A percentile compares a stretch with the other conserved stretches of the same genome.
phyloP scores from a whole-genome alignment of 1,284 basidiomycete species.

The Leccinum griseonigrum region DNA sequence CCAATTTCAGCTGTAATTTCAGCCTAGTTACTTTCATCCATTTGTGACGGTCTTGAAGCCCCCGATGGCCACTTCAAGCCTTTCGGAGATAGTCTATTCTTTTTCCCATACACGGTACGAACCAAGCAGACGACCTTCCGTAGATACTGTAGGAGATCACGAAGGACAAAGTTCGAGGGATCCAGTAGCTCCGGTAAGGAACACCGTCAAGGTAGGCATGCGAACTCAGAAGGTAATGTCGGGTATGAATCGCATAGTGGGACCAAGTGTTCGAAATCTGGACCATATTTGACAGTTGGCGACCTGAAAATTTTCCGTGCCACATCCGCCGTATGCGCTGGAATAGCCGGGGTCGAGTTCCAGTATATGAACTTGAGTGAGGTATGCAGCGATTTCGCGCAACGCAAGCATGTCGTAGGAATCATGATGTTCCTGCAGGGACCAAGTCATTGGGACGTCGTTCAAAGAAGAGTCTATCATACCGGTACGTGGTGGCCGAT shows the following conservation, averaged over 20 bases:
- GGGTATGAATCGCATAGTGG: constrained; percentile 63
- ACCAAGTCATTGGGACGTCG: constrained; percentile 61
- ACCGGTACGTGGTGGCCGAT: neutral
- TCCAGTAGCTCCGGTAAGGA: constrained; percentile 96
- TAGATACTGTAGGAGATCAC: constrained; percentile 74
- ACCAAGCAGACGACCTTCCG: constrained; percentile 91
- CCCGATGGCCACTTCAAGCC: constrained; percentile 85
- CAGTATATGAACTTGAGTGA: constrained; percentile 53
- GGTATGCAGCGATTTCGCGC: constrained; percentile 62
- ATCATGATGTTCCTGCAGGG: constrained; percentile 66
- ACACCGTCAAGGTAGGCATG: constrained; percentile 67
- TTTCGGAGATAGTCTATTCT: constrained; percentile 70
- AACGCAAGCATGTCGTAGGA: constrained; percentile 58
- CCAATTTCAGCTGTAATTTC: constrained; percentile 76
- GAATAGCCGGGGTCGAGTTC: constrained; percentile 23
- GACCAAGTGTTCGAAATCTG: constrained; percentile 73
- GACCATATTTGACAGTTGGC: constrained; percentile 58
- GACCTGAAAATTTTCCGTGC: constrained; percentile 17
- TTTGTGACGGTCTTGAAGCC: constrained; percentile 80
- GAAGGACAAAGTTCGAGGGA: constrained; percentile 92
- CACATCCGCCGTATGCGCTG: constrained; percentile 12
- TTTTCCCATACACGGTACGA: constrained; percentile 90
- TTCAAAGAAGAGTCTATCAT: constrained; percentile 57
- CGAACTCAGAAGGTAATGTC: constrained; percentile 51
- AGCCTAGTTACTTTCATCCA: constrained; percentile 67